Evolutionary conservation across 805 yeast species (phyloP).

Genomic region (Saturnispora halmiae): DNA sequence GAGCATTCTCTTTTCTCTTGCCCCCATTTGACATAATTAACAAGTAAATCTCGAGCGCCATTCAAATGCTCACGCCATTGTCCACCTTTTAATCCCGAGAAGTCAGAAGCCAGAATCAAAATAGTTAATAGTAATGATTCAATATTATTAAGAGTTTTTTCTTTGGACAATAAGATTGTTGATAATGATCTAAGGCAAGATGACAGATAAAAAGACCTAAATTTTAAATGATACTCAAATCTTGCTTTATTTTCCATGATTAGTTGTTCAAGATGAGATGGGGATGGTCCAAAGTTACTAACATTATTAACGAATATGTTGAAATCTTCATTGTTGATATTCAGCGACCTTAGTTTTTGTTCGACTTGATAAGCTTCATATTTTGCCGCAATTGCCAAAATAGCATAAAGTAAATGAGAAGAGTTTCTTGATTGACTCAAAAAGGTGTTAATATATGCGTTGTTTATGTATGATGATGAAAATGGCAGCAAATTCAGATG

Average conservation of each 20-base stretch:
- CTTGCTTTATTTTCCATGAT: conserved; percentile 17
- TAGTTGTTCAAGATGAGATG: background rate
- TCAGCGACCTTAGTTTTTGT: conserved; percentile 9
- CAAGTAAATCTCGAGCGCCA: conserved; percentile 57
- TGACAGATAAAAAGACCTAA: conserved; percentile 51
- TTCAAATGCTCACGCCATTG: conserved; percentile 62
- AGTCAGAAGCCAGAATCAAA: conserved; percentile 54
- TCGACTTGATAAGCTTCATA: conserved; percentile 30
- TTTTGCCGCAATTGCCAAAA: conserved; percentile 65
- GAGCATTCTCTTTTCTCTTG: conserved; percentile 19
- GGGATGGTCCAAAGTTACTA: background rate
- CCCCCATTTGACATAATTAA: conserved; percentile 31
- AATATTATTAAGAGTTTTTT: conserved; percentile 41
- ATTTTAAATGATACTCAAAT: conserved; percentile 43
- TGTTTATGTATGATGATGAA: conserved; percentile 27
- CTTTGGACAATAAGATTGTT: conserved; percentile 35
- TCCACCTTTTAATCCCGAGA: conserved; percentile 47
- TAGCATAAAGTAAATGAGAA: conserved; percentile 58
- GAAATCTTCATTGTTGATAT: background rate
- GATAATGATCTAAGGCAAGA: conserved; percentile 57
- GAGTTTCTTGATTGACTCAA: conserved; percentile 35
- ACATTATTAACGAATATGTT: background rate
- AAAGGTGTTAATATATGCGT: conserved; percentile 28
- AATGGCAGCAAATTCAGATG: conserved; percentile 30
- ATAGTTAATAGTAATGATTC: conserved; percentile 66